These are phyloP conservation scores for Kuraishia cidri DNA, from an alignment of 805 yeast species.

Conservation along the genomic window DNA sequence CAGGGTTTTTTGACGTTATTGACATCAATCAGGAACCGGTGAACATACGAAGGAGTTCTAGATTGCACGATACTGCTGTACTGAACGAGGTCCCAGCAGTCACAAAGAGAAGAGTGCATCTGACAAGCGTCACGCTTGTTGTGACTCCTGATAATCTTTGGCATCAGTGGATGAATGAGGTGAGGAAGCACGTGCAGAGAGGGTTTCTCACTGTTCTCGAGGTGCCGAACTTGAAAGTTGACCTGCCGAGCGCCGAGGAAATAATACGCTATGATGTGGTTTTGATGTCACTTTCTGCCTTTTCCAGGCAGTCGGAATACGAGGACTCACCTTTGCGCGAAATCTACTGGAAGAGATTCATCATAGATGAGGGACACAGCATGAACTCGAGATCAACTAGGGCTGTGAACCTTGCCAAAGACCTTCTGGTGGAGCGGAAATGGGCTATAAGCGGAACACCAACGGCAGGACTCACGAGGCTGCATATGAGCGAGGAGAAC, in stretches of 20 bases:
- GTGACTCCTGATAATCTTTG: conserved; percentile 61
- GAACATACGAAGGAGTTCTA: conserved; percentile 7
- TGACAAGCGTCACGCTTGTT: conserved; percentile 47
- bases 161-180: conserved; percentile 56
- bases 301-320: conserved; percentile 29
- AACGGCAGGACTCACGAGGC: conserved; percentile 55
- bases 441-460: conserved; percentile 80
- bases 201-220: conserved; percentile 26
- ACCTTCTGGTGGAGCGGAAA: conserved; percentile 45
- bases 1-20: conserved; percentile 33
- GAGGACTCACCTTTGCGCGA: conserved; percentile 25
- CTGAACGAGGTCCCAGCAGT: not conserved
- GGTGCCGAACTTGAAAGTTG: conserved; percentile 9
- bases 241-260: conserved; percentile 20
- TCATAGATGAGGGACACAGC: conserved; percentile 72
- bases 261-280: conserved; percentile 42
- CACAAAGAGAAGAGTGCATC: conserved; percentile 19
- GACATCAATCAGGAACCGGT: conserved; percentile 4
- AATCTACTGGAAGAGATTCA: conserved; percentile 59
- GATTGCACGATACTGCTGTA: conserved; percentile 8
- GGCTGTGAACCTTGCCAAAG: conserved; percentile 37
- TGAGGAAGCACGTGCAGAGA: conserved; percentile 41
- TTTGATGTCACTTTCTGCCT: conserved; percentile 35
- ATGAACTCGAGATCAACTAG: conserved; percentile 44
- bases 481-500: conserved; percentile 32